Evolutionary conservation across 2,329 filamentous ascomycete species (phyloP), one percentile per base, ranked within the genome.

Genomic region (Hypocreales sp.): DNA sequence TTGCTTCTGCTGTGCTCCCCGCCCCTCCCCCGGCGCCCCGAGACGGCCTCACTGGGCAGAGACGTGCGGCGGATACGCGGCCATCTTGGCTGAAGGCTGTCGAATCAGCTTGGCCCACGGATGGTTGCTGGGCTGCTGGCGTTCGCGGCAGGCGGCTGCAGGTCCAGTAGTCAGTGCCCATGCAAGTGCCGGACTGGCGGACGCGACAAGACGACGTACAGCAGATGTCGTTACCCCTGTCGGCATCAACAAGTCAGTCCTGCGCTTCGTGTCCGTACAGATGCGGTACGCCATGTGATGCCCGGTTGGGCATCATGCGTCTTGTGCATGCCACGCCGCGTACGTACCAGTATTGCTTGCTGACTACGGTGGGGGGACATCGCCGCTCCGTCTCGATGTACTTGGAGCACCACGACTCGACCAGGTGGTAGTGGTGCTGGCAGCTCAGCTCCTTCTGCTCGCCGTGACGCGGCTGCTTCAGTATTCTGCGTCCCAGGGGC

Each of bases 361-460:
- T 58, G 21, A 58, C 55, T 22, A 60, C 52, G 5, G 43, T 55
- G 7, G 55, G 55, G 19, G 51, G 50, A 33, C 56, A 60, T 35
- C 56, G 47, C 32, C 50, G 50, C 34, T 55, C 53, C 8, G 55
- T 59, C 39, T 53, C 51, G 30, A 58, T 58, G 29, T 60, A 60
- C 35, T 56, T 56, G 31, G 50, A 46, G 27, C 56, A 60, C 56
- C 56, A 60, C 15, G 55, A 58, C 33, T 58, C 55, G 30, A 59
- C 56, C 34, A 57, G 42, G 36, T 65, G 62, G 48, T 61, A 63
- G 43, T 65, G 60, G 29, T 55, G 52, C 35, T 61, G 54, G 35
- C 63, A 65, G 45, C 61, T 61, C 33, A 65, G 53, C 33, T 65
- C 58, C 32, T 62, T 61, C 61, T 64, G 34, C 20, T 24, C n/a